Base-by-base conservation (phyloP, 2,329 filamentous ascomycete species). In the Xylaria hypoxylon region DNA sequence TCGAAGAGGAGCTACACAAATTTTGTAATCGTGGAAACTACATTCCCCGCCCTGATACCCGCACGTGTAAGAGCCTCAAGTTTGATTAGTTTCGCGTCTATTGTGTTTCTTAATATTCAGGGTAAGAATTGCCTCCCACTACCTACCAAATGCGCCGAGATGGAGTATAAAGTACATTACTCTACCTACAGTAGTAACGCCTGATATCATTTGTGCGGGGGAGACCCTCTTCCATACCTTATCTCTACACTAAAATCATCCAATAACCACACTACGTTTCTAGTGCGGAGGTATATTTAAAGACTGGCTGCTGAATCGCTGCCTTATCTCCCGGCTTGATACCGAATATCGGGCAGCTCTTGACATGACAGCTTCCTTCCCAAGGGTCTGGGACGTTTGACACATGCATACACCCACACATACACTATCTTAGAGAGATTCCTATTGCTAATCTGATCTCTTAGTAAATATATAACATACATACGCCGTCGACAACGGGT, bases 401-500 rank as follows among this genome's bases (percentile, higher is more conserved):
- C 26, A 26, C 44, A 47, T 10, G 10, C 22, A 26, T 5, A 4
- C 10, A 31, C n/a, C 45, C 13, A 50, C 15, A 24, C 24, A 6
- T 42, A 17, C 45, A 13, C 19, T 5, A 28, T 45, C 33, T 40
- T 35, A 19, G 24, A n/a, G 15, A 50, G 17, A 40, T 13, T 42
- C n/a, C 24, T 33, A 42, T 58, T 35, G 35, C 15, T 19, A 22
- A 35, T 8, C n/a, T 8, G 24, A 31, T 38, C 7, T 42, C 19
- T 5, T 51, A 38, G 38, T 45, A 33, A 28, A 19, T n/a, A n/a
- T n/a, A n/a, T n/a, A n/a, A 38, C n/a, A 8, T 19, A 47, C 35
- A 68, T 68, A 67, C 28, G 53, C 66, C 47, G 64, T 69, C 71
- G 69, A 73, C 59, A 74, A 73, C 72, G 70, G 68, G 67, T 19